These are phyloP conservation scores for Aureobasidium zeae DNA, from an alignment of 2,329 filamentous ascomycete species.

Conservation along the genomic window DNA sequence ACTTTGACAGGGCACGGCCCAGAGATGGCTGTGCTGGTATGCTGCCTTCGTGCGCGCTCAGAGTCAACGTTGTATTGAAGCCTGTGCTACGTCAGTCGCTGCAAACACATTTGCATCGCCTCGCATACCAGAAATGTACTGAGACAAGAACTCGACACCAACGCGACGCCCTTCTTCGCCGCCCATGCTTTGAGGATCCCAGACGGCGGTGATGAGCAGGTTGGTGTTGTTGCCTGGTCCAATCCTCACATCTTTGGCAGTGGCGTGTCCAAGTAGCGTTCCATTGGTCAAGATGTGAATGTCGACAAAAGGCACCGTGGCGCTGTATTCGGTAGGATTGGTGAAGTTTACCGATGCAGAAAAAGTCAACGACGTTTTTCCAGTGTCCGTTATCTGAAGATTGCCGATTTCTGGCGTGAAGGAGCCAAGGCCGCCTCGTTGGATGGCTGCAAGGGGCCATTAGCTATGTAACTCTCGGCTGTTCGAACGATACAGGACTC, in stretches of 20 bases:
- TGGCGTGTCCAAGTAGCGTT: constrained; percentile 66
- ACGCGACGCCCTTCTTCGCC: constrained; percentile 52
- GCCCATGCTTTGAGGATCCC: constrained; percentile 58
- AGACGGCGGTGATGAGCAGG: constrained; percentile 57
- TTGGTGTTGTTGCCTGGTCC: constrained; percentile 62
- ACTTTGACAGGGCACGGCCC: constrained; percentile 60
- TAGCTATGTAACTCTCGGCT: constrained; percentile 24
- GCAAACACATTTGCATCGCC: too few relatives aligned
- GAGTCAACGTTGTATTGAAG: constrained; percentile 68
- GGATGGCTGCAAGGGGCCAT: constrained; percentile 21
- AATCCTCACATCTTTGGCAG: constrained; percentile 54
- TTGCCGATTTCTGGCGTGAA: constrained; percentile 58
- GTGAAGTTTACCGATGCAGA: constrained; percentile 70
- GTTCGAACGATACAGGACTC: constrained; percentile 16
- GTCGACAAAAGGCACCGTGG: constrained; percentile 68
- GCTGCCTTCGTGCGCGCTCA: constrained; percentile 60
- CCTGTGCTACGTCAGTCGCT: constrained; percentile 35
- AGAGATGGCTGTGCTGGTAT: constrained; percentile 66
- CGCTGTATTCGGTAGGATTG: constrained; percentile 83
- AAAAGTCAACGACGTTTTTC: constrained; percentile 59
- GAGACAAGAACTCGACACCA: constrained; percentile 66
- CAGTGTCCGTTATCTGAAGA: constrained; percentile 64
- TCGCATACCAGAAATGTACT: constrained; percentile 64
- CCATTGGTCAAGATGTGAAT: constrained; percentile 66
- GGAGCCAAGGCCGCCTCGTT: constrained; percentile 38